Conservation (phyloP, 805 yeast genomes). For the Metschnikowia kofuensis region DNA sequence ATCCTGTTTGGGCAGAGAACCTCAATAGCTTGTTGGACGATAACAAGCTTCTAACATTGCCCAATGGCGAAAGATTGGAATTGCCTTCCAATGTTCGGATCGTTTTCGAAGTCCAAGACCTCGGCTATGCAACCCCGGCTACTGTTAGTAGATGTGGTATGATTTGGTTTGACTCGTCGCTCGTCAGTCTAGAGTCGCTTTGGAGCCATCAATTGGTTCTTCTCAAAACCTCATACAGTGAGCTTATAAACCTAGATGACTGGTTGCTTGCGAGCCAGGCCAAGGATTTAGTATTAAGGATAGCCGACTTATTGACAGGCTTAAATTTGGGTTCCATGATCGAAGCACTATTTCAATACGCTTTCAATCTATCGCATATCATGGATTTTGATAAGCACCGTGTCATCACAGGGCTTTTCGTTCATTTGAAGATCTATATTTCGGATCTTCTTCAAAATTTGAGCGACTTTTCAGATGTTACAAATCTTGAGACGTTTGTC, state of each 20-base stretch:
- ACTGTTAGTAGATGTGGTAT: slow-evolving; percentile 92
- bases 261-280: neutral
- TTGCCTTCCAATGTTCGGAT: slow-evolving; percentile 63
- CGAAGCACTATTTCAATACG: slow-evolving; percentile 20
- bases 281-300: slow-evolving; percentile 12
- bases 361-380: slow-evolving; percentile 41
- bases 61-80: slow-evolving; percentile 82
- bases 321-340: neutral
- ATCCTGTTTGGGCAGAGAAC: slow-evolving; percentile 91
- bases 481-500: slow-evolving; percentile 28
- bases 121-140: slow-evolving; percentile 78
- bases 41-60: slow-evolving; percentile 73
- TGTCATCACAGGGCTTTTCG: slow-evolving; percentile 36
- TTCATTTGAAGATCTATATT: slow-evolving; percentile 38
- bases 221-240: slow-evolving; percentile 2
- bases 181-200: slow-evolving; percentile 19
- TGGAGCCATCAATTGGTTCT: slow-evolving; percentile 12
- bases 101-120: slow-evolving; percentile 71
- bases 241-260: slow-evolving; percentile 1
- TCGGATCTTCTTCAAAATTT: slow-evolving; percentile 19
- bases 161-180: slow-evolving; percentile 58
- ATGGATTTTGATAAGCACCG: slow-evolving; percentile 47
- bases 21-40: slow-evolving; percentile 90
- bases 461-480: slow-evolving; percentile 8
- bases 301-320: slow-evolving; percentile 8